Evolutionary conservation across 169 alveolate genomes (phyloP).

Genomic region (Eimeria sp.): DNA sequence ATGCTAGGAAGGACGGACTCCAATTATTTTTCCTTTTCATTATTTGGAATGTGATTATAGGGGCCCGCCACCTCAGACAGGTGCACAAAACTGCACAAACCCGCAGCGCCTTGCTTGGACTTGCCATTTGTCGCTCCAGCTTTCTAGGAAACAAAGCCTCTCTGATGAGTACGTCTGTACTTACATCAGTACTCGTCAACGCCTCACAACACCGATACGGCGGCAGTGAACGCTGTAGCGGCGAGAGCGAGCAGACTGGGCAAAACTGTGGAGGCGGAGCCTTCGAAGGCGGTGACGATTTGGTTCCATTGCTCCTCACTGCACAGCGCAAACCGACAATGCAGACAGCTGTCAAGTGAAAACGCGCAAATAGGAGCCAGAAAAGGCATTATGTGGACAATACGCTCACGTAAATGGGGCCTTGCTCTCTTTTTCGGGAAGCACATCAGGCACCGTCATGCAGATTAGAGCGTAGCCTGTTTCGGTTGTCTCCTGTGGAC

Average conservation of each 20-base stretch:
- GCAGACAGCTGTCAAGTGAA: background rate
- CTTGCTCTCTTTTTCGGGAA: background rate
- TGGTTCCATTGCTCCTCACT: background rate
- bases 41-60: too few relatives aligned
- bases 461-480: background rate
- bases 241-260: background rate
- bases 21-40: too few relatives aligned
- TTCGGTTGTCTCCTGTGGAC: too few relatives aligned
- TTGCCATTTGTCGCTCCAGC: too few relatives aligned
- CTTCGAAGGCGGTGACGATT: background rate
- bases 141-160: too few relatives aligned
- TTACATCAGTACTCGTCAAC: too few relatives aligned
- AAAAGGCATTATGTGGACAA: background rate
- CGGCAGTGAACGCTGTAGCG: background rate
- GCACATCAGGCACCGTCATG: conserved; percentile 1
- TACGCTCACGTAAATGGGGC: background rate
- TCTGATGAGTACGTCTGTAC: too few relatives aligned
- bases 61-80: too few relatives aligned
- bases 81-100: too few relatives aligned
- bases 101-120: too few relatives aligned
- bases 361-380: background rate
- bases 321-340: background rate
- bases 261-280: background rate
- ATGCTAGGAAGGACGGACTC: too few relatives aligned
- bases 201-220: background rate